A percentile compares a stretch with the other conserved stretches of the same genome.
Conservation (phyloP, 2,329 filamentous ascomycete genomes). For the Rhynchosporium secalis region DNA sequence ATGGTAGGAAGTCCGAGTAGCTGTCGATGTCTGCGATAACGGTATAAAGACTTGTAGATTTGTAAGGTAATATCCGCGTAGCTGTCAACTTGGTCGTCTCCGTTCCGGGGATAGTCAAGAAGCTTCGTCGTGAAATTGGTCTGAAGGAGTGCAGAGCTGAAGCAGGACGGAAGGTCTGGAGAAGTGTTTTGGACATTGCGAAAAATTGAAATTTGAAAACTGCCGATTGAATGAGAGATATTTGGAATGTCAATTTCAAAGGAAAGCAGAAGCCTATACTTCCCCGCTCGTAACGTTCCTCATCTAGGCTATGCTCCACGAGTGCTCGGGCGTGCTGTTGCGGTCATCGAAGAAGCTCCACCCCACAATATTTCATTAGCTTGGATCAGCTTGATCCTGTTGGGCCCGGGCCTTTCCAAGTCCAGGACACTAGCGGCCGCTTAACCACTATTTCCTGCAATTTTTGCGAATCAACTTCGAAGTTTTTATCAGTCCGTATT, state of each 20-base stretch:
- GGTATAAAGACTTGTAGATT: constrained; percentile 69
- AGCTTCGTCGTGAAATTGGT: constrained; percentile 37
- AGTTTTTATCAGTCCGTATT: neutral
- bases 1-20: constrained; percentile 88
- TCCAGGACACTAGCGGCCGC: constrained; percentile 1
- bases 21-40: constrained; percentile 86
- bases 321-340: neutral
- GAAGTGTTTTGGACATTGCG: constrained; percentile 32
- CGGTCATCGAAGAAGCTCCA: constrained; percentile 7
- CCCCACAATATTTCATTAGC: neutral
- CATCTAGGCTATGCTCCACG: neutral
- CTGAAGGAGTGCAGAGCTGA: constrained; percentile 25
- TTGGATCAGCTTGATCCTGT: neutral
- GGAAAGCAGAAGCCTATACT: constrained; percentile 2
- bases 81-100: constrained; percentile 67
- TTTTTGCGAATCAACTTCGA: neutral
- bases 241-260: neutral
- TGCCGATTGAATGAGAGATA: neutral
- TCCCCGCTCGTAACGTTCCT: neutral
- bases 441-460: neutral
- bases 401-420: neutral
- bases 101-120: constrained; percentile 43
- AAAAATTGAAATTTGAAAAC: neutral
- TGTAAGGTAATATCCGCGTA: constrained; percentile 74
- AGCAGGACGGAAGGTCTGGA: constrained; percentile 29